phyloP scores from a whole-genome alignment of 2,329 filamentous ascomycete genomes.

The Exophiala spinifera region DNA sequence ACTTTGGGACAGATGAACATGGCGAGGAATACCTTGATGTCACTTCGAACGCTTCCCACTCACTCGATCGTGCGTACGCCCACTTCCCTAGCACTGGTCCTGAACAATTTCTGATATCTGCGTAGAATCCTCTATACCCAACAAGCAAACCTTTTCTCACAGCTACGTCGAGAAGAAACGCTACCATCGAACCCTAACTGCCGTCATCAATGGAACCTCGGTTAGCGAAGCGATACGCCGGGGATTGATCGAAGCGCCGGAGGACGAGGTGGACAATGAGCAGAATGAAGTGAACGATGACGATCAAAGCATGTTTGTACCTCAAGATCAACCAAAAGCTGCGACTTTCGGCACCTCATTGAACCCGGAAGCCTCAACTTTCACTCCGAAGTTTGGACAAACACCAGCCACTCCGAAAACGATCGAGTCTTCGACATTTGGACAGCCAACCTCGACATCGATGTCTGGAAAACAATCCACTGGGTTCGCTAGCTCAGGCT shows the following conservation, averaged over 20 bases:
- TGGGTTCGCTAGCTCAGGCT: neutral
- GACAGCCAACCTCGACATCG: constrained; percentile 1
- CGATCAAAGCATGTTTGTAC: constrained; percentile 31
- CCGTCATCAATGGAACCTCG: constrained; percentile 56
- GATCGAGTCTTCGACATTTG: constrained; percentile 5
- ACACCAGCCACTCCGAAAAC: constrained; percentile 1
- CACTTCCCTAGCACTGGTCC: constrained; percentile 25
- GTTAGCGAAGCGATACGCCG: constrained; percentile 50
- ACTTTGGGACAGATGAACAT: constrained; percentile 46
- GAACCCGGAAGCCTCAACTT: constrained; percentile 19
- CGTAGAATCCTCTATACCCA: constrained; percentile 26
- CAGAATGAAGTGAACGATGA: constrained; percentile 37
- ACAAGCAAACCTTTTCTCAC: constrained; percentile 52
- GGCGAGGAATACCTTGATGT: constrained; percentile 52
- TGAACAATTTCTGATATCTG: constrained; percentile 29
- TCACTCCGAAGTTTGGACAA: constrained; percentile 19
- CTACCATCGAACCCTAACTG: constrained; percentile 52
- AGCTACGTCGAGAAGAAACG: constrained; percentile 59
- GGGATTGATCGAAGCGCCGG: constrained; percentile 46
- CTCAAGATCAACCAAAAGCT: constrained; percentile 13
- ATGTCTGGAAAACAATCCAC: constrained; percentile 1
- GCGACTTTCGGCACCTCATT: constrained; percentile 9
- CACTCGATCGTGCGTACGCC: constrained; percentile 45
- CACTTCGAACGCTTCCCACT: constrained; percentile 43
- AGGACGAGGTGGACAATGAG: constrained; percentile 36